Conservation (phyloP, 1,139 yeast species). For the Kurtzmaniella quercitrusa region DNA sequence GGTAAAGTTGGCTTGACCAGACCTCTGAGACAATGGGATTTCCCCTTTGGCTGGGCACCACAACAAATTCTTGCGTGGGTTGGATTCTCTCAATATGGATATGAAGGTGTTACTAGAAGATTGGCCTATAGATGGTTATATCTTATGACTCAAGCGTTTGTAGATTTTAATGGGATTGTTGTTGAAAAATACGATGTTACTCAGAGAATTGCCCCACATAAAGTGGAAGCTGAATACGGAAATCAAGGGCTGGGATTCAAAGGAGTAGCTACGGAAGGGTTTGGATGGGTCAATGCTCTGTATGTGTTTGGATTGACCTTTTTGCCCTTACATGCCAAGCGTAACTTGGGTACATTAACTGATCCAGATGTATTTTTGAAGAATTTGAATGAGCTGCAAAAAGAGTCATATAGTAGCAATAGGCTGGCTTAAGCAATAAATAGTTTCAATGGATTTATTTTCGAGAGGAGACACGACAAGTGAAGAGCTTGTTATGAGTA, state of each 20-base stretch:
- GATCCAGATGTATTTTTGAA: slow-evolving; percentile 70
- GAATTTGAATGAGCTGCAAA: slow-evolving; percentile 44
- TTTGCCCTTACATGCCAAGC: slow-evolving; percentile 61
- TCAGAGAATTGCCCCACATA: slow-evolving; percentile 77
- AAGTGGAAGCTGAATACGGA: slow-evolving; percentile 95
- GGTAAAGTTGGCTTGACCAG: slow-evolving; percentile 67
- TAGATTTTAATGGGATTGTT: slow-evolving; percentile 90
- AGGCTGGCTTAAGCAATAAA: not conserved
- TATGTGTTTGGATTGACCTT: slow-evolving; percentile 71
- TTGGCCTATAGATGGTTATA: slow-evolving; percentile 83
- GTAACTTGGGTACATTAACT: slow-evolving; percentile 81
- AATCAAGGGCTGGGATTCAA: slow-evolving; percentile 91
- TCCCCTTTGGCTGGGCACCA: slow-evolving; percentile 98
- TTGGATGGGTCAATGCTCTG: slow-evolving; percentile 95
- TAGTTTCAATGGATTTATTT: not conserved
- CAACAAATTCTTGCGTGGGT: slow-evolving; percentile 95
- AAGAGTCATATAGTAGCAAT: slow-evolving; percentile 21
- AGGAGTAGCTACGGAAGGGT: slow-evolving; percentile 95
- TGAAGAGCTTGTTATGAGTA: no score
- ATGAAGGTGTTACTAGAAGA: slow-evolving; percentile 59
- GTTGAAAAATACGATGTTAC: slow-evolving; percentile 95
- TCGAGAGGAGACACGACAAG: no score
- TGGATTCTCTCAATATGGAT: slow-evolving; percentile 76
- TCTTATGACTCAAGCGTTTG: slow-evolving; percentile 88
- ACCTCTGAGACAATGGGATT: slow-evolving; percentile 97